Percentiles rank a stretch among this genome's conserved stretches.
Evolutionary conservation across 768 basidiomycete species (phyloP).

Genomic region (Pisolithus marmoratus): DNA sequence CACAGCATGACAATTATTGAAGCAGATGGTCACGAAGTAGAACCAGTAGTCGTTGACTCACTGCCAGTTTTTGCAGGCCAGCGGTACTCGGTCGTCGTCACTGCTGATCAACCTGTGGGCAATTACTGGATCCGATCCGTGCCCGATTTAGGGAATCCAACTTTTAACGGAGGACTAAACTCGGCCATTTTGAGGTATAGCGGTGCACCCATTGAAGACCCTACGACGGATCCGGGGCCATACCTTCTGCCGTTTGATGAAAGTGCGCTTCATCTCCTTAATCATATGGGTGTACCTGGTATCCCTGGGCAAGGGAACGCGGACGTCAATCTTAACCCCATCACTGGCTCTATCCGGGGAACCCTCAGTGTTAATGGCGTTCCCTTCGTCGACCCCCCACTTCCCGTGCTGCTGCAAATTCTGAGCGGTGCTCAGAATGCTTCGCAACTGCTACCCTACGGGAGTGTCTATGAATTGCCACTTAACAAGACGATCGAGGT

Average conservation of each 20-base stretch:
- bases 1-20: slow-evolving; percentile 31
- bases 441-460: slow-evolving; percentile 31
- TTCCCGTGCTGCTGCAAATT: slow-evolving; percentile 40
- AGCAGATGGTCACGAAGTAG: slow-evolving; percentile 23
- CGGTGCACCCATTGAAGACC: slow-evolving; percentile 27
- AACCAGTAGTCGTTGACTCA: slow-evolving; percentile 27
- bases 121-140: slow-evolving; percentile 37
- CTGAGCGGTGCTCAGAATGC: slow-evolving; percentile 30
- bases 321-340: slow-evolving; percentile 14
- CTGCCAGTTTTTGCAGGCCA: slow-evolving; percentile 34
- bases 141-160: slow-evolving; percentile 17
- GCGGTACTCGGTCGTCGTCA: slow-evolving; percentile 26
- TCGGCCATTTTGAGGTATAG: slow-evolving; percentile 37
- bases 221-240: slow-evolving; percentile 17
- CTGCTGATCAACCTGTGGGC: slow-evolving; percentile 27
- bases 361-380: not conserved
- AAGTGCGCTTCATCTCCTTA: slow-evolving; percentile 13
- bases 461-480: slow-evolving; percentile 35
- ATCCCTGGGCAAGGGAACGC: slow-evolving; percentile 20
- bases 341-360: not conserved
- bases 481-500: slow-evolving; percentile 34
- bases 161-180: slow-evolving; percentile 26
- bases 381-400: slow-evolving; percentile 11
- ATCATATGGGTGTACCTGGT: slow-evolving; percentile 18
- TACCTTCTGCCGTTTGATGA: slow-evolving; percentile 11